Base-by-base conservation (phyloP, 441 rosid species). In the Heliophila coronopifolia region DNA sequence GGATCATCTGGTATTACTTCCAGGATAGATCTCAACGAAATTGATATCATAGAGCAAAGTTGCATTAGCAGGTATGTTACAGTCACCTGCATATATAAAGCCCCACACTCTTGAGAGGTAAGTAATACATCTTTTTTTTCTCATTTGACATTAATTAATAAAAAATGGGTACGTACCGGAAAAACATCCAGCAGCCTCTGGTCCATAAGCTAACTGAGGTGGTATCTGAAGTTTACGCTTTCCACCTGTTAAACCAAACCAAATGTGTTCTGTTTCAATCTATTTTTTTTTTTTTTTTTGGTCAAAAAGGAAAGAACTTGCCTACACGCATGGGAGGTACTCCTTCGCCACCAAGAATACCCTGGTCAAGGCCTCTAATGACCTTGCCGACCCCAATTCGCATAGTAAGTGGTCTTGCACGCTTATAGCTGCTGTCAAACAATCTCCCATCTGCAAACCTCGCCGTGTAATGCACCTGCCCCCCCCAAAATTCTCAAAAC, bases 181-280 rank as follows among this genome's bases (percentile, higher is more conserved):
- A 73, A 90, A 90, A 66, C 96, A 86, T 41, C 98, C 98, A 2
- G 98, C 98, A 27, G 96, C 88, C 68, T 90, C 94, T 16, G 98
- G 96, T 31, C 98, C 98, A 46, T 84, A 86, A 25, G 96, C 98
- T 70, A 84, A 67, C 44, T 46, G 36, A 34, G 98, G 93, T 54
- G 98, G 98, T 69, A 90, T 84, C 66, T 63, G 73, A 68, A 86
- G 98, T 67, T 73, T 80, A 37, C 90, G 94, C 54, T 75, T 82
- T 14, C 98, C 93, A 7, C 94, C 98, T 84, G 63, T 4, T 2
- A 25, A 54, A 35, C 1, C 38, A 51, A 42, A 50, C n/a, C n/a
- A n/a, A n/a, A n/a, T n/a, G n/a, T n/a, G n/a, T n/a, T n/a, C n/a
- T n/a, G n/a, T n/a, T n/a, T n/a, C n/a, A n/a, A n/a, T n/a, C n/a